Percentiles rank a stretch among this genome's conserved stretches.
phyloP scores from a whole-genome alignment of 2,329 filamentous ascomycete species.

The Fusarium sterilihyphosum region DNA sequence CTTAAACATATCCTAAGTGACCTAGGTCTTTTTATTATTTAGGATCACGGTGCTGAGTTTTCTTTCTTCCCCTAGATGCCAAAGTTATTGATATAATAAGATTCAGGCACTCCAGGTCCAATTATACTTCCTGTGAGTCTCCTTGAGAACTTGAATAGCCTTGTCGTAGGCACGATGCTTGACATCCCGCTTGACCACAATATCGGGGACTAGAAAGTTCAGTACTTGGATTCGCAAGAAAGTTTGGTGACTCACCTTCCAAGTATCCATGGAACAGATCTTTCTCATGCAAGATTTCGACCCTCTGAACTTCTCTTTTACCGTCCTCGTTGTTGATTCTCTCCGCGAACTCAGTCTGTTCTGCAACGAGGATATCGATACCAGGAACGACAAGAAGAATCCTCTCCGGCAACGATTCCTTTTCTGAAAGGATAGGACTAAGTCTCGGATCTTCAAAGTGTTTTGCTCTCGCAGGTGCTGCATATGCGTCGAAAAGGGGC shows the following conservation, averaged over 20 bases:
- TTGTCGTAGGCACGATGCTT: conserved; percentile 26
- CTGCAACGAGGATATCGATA: conserved; percentile 54
- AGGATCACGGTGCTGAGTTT: no score
- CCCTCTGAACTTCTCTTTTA: background rate
- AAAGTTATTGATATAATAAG: background rate
- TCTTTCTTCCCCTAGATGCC: no score
- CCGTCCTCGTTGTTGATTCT: conserved; percentile 43
- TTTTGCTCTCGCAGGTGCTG: conserved; percentile 42
- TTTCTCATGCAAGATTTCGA: conserved; percentile 38
- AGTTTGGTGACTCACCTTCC: conserved; percentile 25
- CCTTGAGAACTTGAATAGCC: conserved; percentile 27
- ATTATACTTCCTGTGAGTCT: conserved; percentile 25
- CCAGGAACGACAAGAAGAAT: conserved; percentile 53
- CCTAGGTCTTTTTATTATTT: no score
- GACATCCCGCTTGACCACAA: conserved; percentile 20
- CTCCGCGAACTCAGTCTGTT: conserved; percentile 52
- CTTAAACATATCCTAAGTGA: no score
- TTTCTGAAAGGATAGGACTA: conserved; percentile 49
- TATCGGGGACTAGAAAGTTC: conserved; percentile 29
- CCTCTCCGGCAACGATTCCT: conserved; percentile 48
- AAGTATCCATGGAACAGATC: conserved; percentile 45
- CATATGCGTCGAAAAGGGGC: conserved; percentile 57
- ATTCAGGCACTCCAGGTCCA: conserved; percentile 22
- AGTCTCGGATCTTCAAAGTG: conserved; percentile 49
- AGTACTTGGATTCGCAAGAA: background rate